phyloP scores from a whole-genome alignment of 495 filamentous ascomycete genomes.

The Neurospora discreta region DNA sequence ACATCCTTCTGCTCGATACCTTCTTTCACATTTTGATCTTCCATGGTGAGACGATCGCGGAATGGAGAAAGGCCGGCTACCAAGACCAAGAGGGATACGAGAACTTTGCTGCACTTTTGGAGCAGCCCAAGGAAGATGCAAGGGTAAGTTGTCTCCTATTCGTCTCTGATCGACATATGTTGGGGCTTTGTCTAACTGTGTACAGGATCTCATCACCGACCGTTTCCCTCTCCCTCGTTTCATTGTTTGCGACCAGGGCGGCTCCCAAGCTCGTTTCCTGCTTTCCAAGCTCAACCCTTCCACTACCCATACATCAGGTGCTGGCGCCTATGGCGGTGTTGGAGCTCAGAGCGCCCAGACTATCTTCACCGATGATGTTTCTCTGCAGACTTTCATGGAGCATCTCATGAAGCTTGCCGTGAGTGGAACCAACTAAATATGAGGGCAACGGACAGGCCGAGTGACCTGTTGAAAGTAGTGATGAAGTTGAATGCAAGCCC shows the following conservation, averaged over 20 bases:
- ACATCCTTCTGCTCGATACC: slow-evolving; percentile 90
- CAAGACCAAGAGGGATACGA: slow-evolving; percentile 98
- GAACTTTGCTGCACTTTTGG: slow-evolving; percentile 80
- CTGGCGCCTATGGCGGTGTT: slow-evolving; percentile 71
- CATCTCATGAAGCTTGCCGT: slow-evolving; percentile 89
- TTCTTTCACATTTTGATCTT: slow-evolving; percentile 99
- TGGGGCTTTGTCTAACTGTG: slow-evolving; percentile 5
- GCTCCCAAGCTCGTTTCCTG: slow-evolving; percentile 95
- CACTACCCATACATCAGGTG: slow-evolving; percentile 88
- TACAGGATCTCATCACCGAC: slow-evolving; percentile 91
- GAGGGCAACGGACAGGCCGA: not conserved
- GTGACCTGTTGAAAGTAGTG: not conserved
- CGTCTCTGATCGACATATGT: not conserved
- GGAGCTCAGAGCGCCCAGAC: slow-evolving; percentile 84
- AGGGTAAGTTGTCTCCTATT: slow-evolving; percentile 46
- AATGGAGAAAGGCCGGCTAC: slow-evolving; percentile 97
- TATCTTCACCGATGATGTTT: slow-evolving; percentile 98
- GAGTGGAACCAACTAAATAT: slow-evolving; percentile 42
- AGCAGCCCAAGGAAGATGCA: slow-evolving; percentile 96
- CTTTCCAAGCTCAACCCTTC: slow-evolving; percentile 96
- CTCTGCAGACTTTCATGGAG: slow-evolving; percentile 98
- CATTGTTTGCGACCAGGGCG: slow-evolving; percentile 97
- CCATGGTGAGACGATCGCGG: slow-evolving; percentile 94
- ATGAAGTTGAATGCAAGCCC: not conserved
- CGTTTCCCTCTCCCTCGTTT: slow-evolving; percentile 96